Evolutionary conservation across 1,139 yeast genomes (phyloP), one percentile per base, ranked within the genome.

Genomic region (Yamadazyma sp.): DNA sequence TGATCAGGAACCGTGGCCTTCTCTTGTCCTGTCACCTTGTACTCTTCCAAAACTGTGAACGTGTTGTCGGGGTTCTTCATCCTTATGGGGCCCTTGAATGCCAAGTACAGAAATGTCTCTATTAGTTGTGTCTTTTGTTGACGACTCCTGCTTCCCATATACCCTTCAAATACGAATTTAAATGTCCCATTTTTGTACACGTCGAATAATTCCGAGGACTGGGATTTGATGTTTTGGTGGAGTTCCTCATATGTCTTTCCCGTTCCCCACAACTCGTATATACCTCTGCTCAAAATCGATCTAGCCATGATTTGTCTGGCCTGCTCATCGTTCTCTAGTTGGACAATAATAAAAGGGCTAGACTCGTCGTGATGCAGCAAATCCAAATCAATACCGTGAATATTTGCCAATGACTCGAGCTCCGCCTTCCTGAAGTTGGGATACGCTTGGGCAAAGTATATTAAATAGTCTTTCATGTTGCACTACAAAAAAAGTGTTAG

Each of bases 191-290:
- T 47, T 40, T 65, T 63, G 53, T 72, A 78, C 2, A 48, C 44
- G 1, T 50, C 62, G 37, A 67, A 64, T 32, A 54, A 54, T 44
- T 42, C 59, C 31, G 38, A 29, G 46, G 67, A 57, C 41, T 44
- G 63, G 6, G 11, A 8, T 50, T 73, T 62, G 4, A 87, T 75
- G 39, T 69, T 64, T 9, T 57, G 59, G 52, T 88, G 96, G 33
- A 90, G 59, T 30, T 68, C 72, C 0, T 76, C 82, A 38, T 79
- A 59, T 6, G 69, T 66, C 0, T 50, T 45, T 0, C 95, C 97
- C 30, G 70, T 62, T 2, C 95, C 96, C 86, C 94, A 89, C 9
- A 88, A 65, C 54, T 90, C 96, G 55, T 87, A 92, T 17, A 90
- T 80, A 0, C 88, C 89, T 46, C 82, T 74, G 7, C 84, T 72